A percentile compares a stretch with the other conserved stretches of the same genome.
Evolutionary conservation across 179 eudicot genomes (phyloP).

Genomic region (Pouteria campechiana): DNA sequence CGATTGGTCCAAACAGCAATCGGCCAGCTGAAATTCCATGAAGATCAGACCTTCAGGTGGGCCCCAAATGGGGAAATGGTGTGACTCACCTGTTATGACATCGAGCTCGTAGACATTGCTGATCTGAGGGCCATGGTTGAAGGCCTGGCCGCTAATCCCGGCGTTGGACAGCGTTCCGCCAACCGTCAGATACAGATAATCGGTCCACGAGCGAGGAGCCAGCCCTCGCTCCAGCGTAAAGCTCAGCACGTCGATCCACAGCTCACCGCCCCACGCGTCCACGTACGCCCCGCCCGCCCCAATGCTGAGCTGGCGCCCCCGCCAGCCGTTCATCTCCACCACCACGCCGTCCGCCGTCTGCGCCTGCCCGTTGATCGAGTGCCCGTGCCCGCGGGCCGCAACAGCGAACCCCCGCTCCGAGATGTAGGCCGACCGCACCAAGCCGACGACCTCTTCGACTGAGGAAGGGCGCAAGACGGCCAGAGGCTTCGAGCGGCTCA

Average conservation of each 20-base stretch:
- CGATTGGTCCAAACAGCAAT: no score
- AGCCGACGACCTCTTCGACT: constrained; percentile 16
- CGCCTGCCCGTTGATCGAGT: constrained; percentile 51
- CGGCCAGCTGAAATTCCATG: no score
- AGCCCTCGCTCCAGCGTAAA: constrained; percentile 64
- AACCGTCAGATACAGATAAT: constrained; percentile 83
- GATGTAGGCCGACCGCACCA: constrained; percentile 5
- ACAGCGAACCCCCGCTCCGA: constrained; percentile 9
- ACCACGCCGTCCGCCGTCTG: constrained; percentile 47
- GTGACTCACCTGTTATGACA: constrained; percentile 66
- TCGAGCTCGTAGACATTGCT: constrained; percentile 67
- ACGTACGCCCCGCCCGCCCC: constrained; percentile 23
- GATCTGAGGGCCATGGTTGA: constrained; percentile 89
- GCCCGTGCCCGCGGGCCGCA: constrained; percentile 36
- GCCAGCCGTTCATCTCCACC: constrained; percentile 42
- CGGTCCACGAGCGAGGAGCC: constrained; percentile 91
- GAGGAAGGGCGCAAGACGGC: constrained; percentile 21
- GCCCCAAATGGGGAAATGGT: neutral
- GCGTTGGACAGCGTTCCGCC: constrained; percentile 95
- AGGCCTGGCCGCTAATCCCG: constrained; percentile 97
- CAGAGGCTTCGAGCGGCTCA: constrained; percentile 7
- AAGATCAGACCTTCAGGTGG: no score
- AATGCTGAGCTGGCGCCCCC: neutral
- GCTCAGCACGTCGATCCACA: constrained; percentile 90
- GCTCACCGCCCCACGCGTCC: constrained; percentile 93